Conservation (phyloP, 2,329 filamentous ascomycete species). For the Colletotrichum orbiculare region DNA sequence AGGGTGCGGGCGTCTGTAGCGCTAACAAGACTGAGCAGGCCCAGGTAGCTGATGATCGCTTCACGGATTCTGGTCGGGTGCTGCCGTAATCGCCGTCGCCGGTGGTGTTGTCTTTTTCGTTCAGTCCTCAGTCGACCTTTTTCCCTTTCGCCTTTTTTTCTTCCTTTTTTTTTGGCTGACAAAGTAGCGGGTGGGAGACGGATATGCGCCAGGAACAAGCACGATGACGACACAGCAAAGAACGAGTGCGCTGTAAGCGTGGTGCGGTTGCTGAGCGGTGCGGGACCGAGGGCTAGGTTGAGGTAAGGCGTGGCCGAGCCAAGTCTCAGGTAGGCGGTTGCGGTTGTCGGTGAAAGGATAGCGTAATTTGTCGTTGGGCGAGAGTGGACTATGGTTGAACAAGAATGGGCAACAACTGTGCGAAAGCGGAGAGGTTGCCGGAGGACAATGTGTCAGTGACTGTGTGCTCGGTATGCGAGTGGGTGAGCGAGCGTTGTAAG, state of each 20-base stretch:
- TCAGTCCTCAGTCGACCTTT: background rate
- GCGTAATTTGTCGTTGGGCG: background rate
- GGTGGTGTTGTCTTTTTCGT: too few species aligned
- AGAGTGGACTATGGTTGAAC: too few species aligned
- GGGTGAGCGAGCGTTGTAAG: background rate
- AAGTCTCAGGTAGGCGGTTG: background rate
- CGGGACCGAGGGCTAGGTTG: conserved; percentile 23
- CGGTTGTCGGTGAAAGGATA: too few species aligned
- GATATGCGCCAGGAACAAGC: conserved; percentile 23
- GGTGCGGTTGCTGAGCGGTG: background rate
- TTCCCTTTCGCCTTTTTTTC: conserved; percentile 6
- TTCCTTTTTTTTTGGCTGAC: conserved; percentile 7
- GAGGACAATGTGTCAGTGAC: too few species aligned
- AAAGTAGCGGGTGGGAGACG: conserved; percentile 20
- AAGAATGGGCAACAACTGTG: too few species aligned
- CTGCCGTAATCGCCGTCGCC: too few species aligned
- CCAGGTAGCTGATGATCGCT: background rate
- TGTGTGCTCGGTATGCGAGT: too few species aligned
- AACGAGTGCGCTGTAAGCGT: conserved; percentile 2
- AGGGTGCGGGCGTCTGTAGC: conserved; percentile 17
- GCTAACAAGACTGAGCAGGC: background rate
- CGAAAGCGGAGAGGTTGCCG: too few species aligned
- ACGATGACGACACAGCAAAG: conserved; percentile 35
- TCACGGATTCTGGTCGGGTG: conserved; percentile 5
- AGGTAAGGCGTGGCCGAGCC: background rate